These are phyloP conservation scores for Hymenoscyphus repandus DNA, from an alignment of 2,329 filamentous ascomycete genomes.

Conservation along the genomic window DNA sequence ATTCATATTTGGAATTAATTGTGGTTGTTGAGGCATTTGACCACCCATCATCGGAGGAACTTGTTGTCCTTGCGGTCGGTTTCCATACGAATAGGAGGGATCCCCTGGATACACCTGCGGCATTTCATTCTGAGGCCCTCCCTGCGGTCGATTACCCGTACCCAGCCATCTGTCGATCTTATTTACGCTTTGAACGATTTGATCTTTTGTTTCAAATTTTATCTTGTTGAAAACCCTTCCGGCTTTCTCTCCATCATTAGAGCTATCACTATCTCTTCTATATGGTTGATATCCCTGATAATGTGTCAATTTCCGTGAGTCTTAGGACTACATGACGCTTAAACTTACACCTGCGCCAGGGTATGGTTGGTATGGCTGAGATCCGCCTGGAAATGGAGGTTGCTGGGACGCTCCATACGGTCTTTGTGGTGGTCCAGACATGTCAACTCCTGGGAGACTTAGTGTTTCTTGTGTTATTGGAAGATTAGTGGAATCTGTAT, in stretches of 20 bases:
- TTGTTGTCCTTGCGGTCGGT: too few species aligned
- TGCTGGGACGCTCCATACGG: not conserved
- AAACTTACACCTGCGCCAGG: not conserved
- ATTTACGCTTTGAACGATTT: not conserved
- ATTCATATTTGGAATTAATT: not conserved
- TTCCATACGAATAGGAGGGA: not conserved
- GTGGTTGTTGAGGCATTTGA: not conserved
- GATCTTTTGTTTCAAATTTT: not conserved
- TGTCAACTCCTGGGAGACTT: not conserved
- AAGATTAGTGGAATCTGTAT: not conserved
- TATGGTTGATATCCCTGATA: not conserved
- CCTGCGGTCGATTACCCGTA: not conserved
- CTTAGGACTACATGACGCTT: not conserved
- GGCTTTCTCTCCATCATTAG: not conserved
- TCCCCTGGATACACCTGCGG: not conserved
- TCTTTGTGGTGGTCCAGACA: not conserved
- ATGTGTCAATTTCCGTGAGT: not conserved
- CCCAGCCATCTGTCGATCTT: not conserved
- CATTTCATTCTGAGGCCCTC: not conserved
- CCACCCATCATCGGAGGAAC: too few species aligned
- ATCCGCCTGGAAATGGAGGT: not conserved
- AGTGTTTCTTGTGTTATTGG: not conserved
- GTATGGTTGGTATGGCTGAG: not conserved
- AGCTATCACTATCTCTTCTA: not conserved
- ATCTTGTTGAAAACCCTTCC: not conserved